Conservation (phyloP, 2,329 filamentous ascomycete species). For the Alternaria brassicae region DNA sequence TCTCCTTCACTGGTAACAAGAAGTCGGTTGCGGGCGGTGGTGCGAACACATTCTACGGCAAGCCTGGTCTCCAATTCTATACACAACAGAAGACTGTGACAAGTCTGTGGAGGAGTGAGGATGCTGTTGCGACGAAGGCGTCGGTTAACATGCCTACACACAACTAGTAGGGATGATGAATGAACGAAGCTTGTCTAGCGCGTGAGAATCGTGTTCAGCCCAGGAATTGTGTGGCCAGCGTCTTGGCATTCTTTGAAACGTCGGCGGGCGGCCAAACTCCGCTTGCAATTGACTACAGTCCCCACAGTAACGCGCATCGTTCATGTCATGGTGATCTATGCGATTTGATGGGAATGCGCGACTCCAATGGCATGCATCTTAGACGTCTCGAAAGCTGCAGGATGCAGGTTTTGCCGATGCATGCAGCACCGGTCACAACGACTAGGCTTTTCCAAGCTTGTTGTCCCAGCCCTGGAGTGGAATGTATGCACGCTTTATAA, state of each 20-base stretch:
- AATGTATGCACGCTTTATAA: background rate
- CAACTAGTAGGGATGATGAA: slow-evolving; percentile 29
- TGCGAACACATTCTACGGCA: slow-evolving; percentile 93
- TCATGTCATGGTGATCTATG: slow-evolving; percentile 13
- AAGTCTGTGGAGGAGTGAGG: slow-evolving; percentile 83
- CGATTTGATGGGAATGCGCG: no score
- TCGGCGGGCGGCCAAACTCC: background rate
- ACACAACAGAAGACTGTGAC: slow-evolving; percentile 99
- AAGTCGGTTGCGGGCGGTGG: slow-evolving; percentile 91
- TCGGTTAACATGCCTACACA: slow-evolving; percentile 87
- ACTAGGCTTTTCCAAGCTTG: slow-evolving; percentile 6
- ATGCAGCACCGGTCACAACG: background rate
- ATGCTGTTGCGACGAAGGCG: slow-evolving; percentile 85
- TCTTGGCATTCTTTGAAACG: background rate
- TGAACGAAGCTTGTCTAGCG: background rate
- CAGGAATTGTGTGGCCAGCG: background rate
- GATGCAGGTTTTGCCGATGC: background rate
- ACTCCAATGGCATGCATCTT: background rate
- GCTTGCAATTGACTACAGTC: background rate
- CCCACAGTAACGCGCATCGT: background rate
- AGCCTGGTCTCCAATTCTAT: slow-evolving; percentile 91
- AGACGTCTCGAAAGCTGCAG: background rate
- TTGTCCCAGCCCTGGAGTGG: no score
- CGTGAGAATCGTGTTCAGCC: background rate
- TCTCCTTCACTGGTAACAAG: slow-evolving; percentile 74